phyloP scores from a whole-genome alignment of 202 grass and related monocot genomes.

The Panicum hallii region DNA sequence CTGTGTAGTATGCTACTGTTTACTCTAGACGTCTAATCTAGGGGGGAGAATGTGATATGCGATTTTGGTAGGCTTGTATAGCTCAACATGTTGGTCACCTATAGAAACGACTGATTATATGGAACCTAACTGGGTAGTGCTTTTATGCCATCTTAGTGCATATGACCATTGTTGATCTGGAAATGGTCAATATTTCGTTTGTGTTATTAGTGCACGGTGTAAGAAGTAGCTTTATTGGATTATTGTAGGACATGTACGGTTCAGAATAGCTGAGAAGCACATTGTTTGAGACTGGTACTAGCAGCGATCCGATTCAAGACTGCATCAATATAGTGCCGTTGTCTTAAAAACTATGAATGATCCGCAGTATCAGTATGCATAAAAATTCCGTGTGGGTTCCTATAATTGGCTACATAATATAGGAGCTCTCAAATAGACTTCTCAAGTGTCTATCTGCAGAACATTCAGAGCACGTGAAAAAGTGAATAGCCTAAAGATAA shows the following conservation, averaged over 20 bases:
- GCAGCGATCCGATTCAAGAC: not conserved
- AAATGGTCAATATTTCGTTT: not conserved
- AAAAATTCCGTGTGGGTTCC: too few relatives aligned
- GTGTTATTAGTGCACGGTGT: not conserved
- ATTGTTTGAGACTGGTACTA: not conserved
- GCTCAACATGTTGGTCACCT: not conserved
- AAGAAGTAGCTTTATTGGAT: not conserved
- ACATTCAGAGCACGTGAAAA: too few relatives aligned
- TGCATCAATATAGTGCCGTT: not conserved
- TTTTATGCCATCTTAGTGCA: not conserved
- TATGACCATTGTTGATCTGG: not conserved
- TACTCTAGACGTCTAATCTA: not conserved
- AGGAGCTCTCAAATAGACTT: too few relatives aligned
- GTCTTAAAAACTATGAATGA: not conserved
- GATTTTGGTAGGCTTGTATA: slow-evolving; percentile 32
- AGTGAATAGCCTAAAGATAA: too few relatives aligned
- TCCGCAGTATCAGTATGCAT: not conserved
- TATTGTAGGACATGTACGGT: not conserved
- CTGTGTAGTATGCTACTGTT: not conserved
- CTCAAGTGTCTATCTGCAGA: too few relatives aligned
- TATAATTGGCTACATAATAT: too few relatives aligned
- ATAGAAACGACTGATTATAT: slow-evolving; percentile 5
- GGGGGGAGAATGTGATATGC: not conserved
- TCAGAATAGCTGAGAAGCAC: not conserved
- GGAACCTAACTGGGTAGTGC: not conserved